A percentile compares a stretch with the other conserved stretches of the same genome.
phyloP scores from a whole-genome alignment of 495 filamentous ascomycete genomes.

The Aspergillus nidulans region DNA sequence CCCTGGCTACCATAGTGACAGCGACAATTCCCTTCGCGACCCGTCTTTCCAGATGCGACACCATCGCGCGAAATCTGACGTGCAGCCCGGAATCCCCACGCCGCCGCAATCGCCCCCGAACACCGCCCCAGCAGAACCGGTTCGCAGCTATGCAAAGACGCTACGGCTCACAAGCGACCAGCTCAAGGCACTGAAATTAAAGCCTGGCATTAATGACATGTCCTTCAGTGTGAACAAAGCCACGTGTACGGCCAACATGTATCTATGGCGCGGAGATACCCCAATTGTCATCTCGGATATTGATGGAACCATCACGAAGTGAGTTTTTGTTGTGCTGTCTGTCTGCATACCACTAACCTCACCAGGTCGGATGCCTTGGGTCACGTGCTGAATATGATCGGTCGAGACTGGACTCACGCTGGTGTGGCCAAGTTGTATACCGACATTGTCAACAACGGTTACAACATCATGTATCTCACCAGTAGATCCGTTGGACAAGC shows the following conservation, averaged over 20 bases:
- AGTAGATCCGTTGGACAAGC: conserved; percentile 90
- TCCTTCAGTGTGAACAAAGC: conserved; percentile 95
- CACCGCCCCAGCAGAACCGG: conserved; percentile 56
- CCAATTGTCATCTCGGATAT: conserved; percentile 98
- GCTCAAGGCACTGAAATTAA: conserved; percentile 78
- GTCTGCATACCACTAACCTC: conserved; percentile 5
- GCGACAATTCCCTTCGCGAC: conserved; percentile 44
- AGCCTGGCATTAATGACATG: conserved; percentile 81
- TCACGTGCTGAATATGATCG: conserved; percentile 97
- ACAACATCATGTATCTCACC: conserved; percentile 98
- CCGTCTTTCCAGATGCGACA: conserved; percentile 35
- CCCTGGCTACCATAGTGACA: conserved; percentile 90
- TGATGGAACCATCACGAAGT: conserved; percentile 97
- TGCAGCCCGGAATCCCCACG: conserved; percentile 63
- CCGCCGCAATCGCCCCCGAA: conserved; percentile 72
- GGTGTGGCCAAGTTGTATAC: conserved; percentile 96
- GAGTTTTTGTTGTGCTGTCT: conserved; percentile 16
- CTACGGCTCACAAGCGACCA: conserved; percentile 95
- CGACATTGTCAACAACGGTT: conserved; percentile 93
- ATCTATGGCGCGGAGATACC: conserved; percentile 79
- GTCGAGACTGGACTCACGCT: conserved; percentile 95
- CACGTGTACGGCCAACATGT: conserved; percentile 88
- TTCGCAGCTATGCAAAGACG: conserved; percentile 92
- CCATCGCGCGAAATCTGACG: conserved; percentile 63
- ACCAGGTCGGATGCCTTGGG: conserved; percentile 81